Evolutionary conservation across 345 rosid species (phyloP).

Genomic region (Pugionium cornutum): DNA sequence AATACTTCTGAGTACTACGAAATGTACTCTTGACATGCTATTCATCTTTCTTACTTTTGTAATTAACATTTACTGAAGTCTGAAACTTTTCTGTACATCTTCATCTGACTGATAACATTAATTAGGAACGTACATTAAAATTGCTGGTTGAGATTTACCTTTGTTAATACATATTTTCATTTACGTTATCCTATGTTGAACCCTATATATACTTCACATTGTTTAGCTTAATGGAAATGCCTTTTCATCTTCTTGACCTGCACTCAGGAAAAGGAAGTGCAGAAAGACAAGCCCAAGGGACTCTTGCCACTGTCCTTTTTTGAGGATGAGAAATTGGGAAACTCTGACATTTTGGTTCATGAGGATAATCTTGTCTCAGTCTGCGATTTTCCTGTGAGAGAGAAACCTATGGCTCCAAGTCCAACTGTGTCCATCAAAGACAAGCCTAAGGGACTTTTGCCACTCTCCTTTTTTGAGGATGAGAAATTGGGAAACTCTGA

Average conservation of each 20-base stretch:
- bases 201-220: slow-evolving; percentile 11
- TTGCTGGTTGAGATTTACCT: neutral
- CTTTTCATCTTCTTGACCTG: slow-evolving; percentile 12
- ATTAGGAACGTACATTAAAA: neutral
- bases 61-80: neutral
- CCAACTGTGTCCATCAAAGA: slow-evolving; percentile 56
- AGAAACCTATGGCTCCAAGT: slow-evolving; percentile 38
- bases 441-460: slow-evolving; percentile 18
- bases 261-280: slow-evolving; percentile 46
- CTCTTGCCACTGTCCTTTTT: slow-evolving; percentile 70
- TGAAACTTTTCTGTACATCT: slow-evolving; percentile 10
- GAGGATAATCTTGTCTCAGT: slow-evolving; percentile 46
- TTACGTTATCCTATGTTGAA: slow-evolving; percentile 8
- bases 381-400: slow-evolving; percentile 30
- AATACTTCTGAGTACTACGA: slow-evolving; percentile 6
- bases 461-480: slow-evolving; percentile 67
- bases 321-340: slow-evolving; percentile 54
- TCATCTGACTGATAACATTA: neutral
- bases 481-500: slow-evolving; percentile 50
- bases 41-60: neutral
- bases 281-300: slow-evolving; percentile 45
- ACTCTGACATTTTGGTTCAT: slow-evolving; percentile 43
- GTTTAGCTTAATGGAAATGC: slow-evolving; percentile 7
- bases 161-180: neutral
- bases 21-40: neutral